Conservation (phyloP, 352 stramenopile species). For the Pythium coloratum region DNA sequence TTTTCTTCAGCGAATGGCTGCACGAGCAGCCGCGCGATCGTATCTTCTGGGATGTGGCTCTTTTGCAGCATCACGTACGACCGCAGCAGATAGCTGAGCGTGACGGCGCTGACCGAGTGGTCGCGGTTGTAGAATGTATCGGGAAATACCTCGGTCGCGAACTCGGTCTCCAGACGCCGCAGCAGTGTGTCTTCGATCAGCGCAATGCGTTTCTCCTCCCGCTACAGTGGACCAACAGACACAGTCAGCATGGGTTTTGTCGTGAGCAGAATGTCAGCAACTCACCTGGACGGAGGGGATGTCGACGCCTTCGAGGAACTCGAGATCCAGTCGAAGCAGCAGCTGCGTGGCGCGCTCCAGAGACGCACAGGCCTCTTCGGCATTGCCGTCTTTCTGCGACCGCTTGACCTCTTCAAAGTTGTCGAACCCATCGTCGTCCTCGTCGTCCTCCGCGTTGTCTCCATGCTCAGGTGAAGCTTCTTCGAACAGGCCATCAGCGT, state of each 20-base stretch:
- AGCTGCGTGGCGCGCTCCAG: constrained; percentile 75
- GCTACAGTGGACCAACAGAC: constrained; percentile 25
- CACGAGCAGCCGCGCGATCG: constrained; percentile 75
- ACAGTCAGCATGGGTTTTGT: neutral
- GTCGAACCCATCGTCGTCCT: constrained; percentile 65
- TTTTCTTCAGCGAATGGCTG: constrained; percentile 78
- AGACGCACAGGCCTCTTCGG: constrained; percentile 59
- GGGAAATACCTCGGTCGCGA: constrained; percentile 83
- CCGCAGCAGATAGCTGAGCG: constrained; percentile 69
- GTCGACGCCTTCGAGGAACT: constrained; percentile 72
- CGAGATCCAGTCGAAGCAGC: constrained; percentile 74
- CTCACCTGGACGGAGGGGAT: constrained; percentile 67
- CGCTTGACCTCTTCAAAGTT: constrained; percentile 68
- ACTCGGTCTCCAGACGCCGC: constrained; percentile 77
- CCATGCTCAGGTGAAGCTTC: neutral
- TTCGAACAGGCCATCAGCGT: neutral
- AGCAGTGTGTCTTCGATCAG: constrained; percentile 74
- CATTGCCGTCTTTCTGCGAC: constrained; percentile 33
- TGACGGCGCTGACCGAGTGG: constrained; percentile 59
- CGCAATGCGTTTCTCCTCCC: constrained; percentile 68
- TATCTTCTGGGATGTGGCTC: constrained; percentile 76
- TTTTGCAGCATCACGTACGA: constrained; percentile 80
- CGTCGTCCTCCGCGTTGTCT: constrained; percentile 27
- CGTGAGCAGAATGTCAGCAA: too few relatives aligned
- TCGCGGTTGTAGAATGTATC: constrained; percentile 88